A percentile compares a stretch with the other conserved stretches of the same genome.
Conservation (phyloP, 345 rosid species). For the Eucalyptus marginata region DNA sequence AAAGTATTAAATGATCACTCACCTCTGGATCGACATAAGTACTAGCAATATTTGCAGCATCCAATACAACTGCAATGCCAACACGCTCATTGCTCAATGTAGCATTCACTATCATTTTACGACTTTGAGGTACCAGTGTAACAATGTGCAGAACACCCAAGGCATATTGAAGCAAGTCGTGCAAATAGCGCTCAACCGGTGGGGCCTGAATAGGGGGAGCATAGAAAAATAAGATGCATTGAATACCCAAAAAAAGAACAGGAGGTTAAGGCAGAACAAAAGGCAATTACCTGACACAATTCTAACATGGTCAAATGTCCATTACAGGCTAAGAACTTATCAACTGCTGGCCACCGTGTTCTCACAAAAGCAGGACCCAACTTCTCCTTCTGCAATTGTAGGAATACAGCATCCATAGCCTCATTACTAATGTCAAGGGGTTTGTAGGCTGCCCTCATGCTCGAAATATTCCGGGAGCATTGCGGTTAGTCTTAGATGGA, state of each 20-base stretch:
- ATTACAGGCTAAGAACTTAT: conserved; percentile 53
- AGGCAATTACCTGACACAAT: conserved; percentile 71
- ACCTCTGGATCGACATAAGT: conserved; percentile 96
- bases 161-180: conserved; percentile 95
- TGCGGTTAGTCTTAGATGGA: conserved; percentile 69
- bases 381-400: conserved; percentile 94
- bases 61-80: conserved; percentile 89
- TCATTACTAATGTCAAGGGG: conserved; percentile 97
- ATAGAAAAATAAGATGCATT: not conserved
- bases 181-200: conserved; percentile 91
- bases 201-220: conserved; percentile 47
- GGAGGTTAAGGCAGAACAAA: not conserved
- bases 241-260: not conserved
- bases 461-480: conserved; percentile 60
- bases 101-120: conserved; percentile 80
- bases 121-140: conserved; percentile 71
- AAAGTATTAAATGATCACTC: not conserved
- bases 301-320: conserved; percentile 93
- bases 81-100: conserved; percentile 82
- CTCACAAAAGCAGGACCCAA: conserved; percentile 88
- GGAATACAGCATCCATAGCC: conserved; percentile 82
- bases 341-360: conserved; percentile 82
- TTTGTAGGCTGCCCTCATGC: conserved; percentile 81
- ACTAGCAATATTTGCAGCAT: conserved; percentile 77
- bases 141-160: conserved; percentile 92